phyloP scores from a whole-genome alignment of 805 yeast genomes.

The Barnettozyma vustinii region DNA sequence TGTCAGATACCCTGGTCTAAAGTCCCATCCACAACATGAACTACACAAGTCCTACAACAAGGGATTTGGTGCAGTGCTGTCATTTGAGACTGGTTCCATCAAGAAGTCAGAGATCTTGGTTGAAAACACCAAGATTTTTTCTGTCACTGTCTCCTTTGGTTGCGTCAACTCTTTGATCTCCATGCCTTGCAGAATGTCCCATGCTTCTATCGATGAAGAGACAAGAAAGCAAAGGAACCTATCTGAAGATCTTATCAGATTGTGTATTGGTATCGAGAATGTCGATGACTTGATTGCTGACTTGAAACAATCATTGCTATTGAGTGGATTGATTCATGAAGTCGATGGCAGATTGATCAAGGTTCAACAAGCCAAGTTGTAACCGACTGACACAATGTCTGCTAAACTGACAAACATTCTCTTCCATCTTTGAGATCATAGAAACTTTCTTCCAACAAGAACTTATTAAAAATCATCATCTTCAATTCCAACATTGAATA shows the following conservation, averaged over 20 bases:
- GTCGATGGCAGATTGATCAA: slow-evolving; percentile 25
- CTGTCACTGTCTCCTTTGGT: slow-evolving; percentile 91
- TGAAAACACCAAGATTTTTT: slow-evolving; percentile 70
- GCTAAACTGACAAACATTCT: not conserved
- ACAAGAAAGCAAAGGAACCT: slow-evolving; percentile 82
- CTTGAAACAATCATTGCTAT: slow-evolving; percentile 60
- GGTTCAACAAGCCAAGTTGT: slow-evolving; percentile 18
- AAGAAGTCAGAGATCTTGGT: slow-evolving; percentile 64
- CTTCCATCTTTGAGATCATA: not conserved
- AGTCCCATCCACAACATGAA: slow-evolving; percentile 75
- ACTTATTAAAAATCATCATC: not conserved
- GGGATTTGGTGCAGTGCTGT: slow-evolving; percentile 87
- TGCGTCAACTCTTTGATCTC: slow-evolving; percentile 90
- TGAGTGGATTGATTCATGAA: slow-evolving; percentile 50
- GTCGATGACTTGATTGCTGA: slow-evolving; percentile 78
- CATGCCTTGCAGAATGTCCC: slow-evolving; percentile 94
- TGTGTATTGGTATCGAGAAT: slow-evolving; percentile 90
- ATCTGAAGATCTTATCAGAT: slow-evolving; percentile 87
- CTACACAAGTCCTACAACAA: slow-evolving; percentile 70
- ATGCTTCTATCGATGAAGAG: slow-evolving; percentile 89
- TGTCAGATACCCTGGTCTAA: slow-evolving; percentile 83
- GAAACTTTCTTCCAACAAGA: slow-evolving; percentile 10
- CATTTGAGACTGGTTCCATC: slow-evolving; percentile 81
- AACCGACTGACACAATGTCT: not conserved
- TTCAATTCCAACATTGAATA: slow-evolving; percentile 21